Conservation (phyloP, 371 early-diverging fungal genomes). For the Umbelopsis sp. region DNA sequence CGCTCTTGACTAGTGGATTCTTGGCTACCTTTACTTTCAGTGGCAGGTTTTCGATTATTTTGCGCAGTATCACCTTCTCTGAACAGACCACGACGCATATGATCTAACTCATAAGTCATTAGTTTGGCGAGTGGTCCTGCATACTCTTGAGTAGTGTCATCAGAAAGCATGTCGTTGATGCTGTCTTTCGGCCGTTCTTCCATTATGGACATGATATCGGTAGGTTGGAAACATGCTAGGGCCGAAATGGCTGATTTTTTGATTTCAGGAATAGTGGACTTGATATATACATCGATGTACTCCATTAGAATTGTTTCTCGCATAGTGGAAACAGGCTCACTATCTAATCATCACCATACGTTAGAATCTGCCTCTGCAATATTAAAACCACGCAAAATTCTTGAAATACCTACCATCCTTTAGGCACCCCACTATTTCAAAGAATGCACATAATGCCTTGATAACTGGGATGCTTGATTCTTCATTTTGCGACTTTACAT, state of each 20-base stretch:
- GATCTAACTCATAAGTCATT: conserved; percentile 54
- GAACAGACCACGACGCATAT: conserved; percentile 63
- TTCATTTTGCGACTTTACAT: conserved; percentile 35
- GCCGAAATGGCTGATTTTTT: conserved; percentile 43
- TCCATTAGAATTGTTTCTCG: conserved; percentile 43
- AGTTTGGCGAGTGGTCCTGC: conserved; percentile 45
- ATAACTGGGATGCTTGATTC: conserved; percentile 24
- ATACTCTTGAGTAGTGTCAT: conserved; percentile 35
- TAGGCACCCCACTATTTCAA: conserved; percentile 51
- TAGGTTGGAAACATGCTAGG: conserved; percentile 46
- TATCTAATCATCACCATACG: conserved; percentile 30
- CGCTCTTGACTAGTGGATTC: conserved; percentile 22
- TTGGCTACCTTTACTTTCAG: neutral
- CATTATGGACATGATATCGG: conserved; percentile 45
- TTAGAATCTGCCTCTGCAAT: neutral
- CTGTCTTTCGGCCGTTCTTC: conserved; percentile 48
- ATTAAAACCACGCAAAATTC: no score
- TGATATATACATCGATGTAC: conserved; percentile 44
- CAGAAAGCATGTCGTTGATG: conserved; percentile 26
- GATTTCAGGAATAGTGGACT: conserved; percentile 33
- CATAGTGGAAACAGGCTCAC: conserved; percentile 54
- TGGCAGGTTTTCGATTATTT: conserved; percentile 1
- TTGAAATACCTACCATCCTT: conserved; percentile 45
- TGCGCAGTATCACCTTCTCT: conserved; percentile 41
- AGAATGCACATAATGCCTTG: conserved; percentile 47